Evolutionary conservation across 352 stramenopile genomes (phyloP).

Genomic region (Globisporangium alternatum): DNA sequence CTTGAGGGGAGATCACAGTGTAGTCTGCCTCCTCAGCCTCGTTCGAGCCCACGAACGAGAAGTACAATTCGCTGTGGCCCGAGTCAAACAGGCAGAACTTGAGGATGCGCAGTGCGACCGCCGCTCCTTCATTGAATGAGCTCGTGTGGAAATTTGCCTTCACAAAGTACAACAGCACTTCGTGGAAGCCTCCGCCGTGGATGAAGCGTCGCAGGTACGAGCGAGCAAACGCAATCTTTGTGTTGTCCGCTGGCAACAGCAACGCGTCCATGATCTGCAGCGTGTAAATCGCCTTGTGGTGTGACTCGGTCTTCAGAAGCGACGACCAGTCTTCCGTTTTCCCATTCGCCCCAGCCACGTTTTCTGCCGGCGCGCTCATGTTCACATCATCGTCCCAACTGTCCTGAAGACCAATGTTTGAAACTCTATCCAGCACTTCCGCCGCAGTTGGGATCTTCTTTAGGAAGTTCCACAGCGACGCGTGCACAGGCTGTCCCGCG

Average conservation of each 20-base stretch:
- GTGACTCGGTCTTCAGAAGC: constrained; percentile 64
- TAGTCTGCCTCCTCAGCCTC: constrained; percentile 21
- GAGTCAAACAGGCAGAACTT: constrained; percentile 84
- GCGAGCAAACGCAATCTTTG: constrained; percentile 54
- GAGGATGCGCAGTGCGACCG: constrained; percentile 77
- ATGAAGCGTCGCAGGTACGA: constrained; percentile 75
- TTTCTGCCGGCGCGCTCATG: constrained; percentile 32
- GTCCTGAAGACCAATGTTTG: constrained; percentile 40
- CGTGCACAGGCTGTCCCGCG: constrained; percentile 54
- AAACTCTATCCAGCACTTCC: constrained; percentile 60
- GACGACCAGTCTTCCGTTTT: constrained; percentile 59
- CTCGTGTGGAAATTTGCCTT: constrained; percentile 59
- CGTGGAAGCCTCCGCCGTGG: constrained; percentile 70
- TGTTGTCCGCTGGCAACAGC: constrained; percentile 64
- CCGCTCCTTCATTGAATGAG: constrained; percentile 82
- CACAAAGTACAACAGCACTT: constrained; percentile 85
- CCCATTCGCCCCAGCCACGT: constrained; percentile 1
- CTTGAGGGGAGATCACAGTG: constrained; percentile 14
- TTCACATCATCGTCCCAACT: constrained; percentile 33
- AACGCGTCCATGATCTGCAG: constrained; percentile 86
- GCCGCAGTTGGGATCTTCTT: constrained; percentile 81
- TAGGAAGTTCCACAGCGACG: constrained; percentile 74
- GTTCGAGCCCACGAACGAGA: constrained; percentile 15
- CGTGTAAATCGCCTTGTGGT: constrained; percentile 84
- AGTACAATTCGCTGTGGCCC: constrained; percentile 50